Evolutionary conservation across 768 basidiomycete species (phyloP).

Genomic region (Rickenella mellea): DNA sequence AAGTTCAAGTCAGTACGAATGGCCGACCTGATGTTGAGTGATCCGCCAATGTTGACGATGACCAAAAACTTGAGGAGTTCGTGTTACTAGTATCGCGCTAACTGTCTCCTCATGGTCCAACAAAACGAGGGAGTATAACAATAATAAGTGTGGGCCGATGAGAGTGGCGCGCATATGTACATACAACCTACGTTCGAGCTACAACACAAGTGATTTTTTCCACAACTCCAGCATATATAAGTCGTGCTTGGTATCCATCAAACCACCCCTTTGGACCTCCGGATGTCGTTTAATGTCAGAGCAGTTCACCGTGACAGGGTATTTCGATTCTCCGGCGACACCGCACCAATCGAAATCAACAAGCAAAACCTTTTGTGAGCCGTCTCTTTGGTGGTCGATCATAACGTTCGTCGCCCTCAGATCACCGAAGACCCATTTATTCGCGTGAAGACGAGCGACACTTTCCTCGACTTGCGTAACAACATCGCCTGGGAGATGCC

Average conservation of each 20-base stretch:
- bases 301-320: constrained; percentile 10
- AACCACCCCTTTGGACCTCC: not conserved
- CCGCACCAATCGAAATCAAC: constrained; percentile 33
- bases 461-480: constrained; percentile 12
- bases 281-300: not conserved
- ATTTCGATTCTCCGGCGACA: constrained; percentile 10
- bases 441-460: constrained; percentile 16
- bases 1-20: constrained; percentile 72
- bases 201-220: too few relatives aligned
- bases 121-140: too few relatives aligned
- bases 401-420: constrained; percentile 25
- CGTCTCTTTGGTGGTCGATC: too few relatives aligned
- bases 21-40: constrained; percentile 17
- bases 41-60: constrained; percentile 64
- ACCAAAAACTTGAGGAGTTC: constrained; percentile 90
- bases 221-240: constrained; percentile 1
- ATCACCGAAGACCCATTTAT: constrained; percentile 27
- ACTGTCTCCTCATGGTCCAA: constrained; percentile 35
- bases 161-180: too few relatives aligned
- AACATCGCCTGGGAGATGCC: constrained; percentile 10
- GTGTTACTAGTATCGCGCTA: constrained; percentile 85
- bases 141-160: too few relatives aligned
- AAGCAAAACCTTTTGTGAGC: constrained; percentile 18
- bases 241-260: constrained; percentile 1
- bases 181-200: too few relatives aligned